Conservation (phyloP, 306 rosid genomes). For the Senna siamea region DNA sequence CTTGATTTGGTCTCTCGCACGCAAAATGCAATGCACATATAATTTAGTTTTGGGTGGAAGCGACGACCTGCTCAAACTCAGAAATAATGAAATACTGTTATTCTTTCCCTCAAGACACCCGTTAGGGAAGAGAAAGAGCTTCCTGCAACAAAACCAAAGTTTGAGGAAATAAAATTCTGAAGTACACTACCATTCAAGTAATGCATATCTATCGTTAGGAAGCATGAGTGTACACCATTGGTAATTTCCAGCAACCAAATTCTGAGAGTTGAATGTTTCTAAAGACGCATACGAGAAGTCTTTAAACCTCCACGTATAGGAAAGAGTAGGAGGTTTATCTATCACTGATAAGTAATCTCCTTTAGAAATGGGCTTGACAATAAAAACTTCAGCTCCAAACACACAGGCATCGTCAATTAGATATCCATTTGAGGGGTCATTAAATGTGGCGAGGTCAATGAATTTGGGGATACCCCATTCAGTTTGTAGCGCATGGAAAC, state of each 20-base stretch:
- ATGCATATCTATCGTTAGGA: too few species aligned
- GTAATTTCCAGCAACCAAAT: constrained; percentile 41
- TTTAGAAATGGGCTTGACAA: constrained; percentile 18
- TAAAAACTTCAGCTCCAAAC: constrained; percentile 48
- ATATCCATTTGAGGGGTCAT: constrained; percentile 45
- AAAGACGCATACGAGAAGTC: background rate
- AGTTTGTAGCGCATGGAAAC: constrained; percentile 38
- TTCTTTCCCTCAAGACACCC: constrained; percentile 39
- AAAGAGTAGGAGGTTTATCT: background rate
- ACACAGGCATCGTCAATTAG: constrained; percentile 37
- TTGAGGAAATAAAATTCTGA: too few species aligned
- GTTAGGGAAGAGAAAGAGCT: constrained; percentile 32
- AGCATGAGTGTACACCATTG: constrained; percentile 41
- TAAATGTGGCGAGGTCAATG: constrained; percentile 36
- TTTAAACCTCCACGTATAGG: constrained; percentile 37
- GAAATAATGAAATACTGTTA: constrained; percentile 38
- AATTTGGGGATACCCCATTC: constrained; percentile 44
- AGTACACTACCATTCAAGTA: too few species aligned
- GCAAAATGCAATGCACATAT: constrained; percentile 29
- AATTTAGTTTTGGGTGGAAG: constrained; percentile 28
- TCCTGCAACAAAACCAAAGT: constrained; percentile 24
- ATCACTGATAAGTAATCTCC: constrained; percentile 39
- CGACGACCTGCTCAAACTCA: constrained; percentile 27
- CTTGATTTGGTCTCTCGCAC: constrained; percentile 32
- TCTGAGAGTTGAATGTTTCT: constrained; percentile 22